Base-by-base conservation (phyloP, 306 rosid species). In the Lathyrus aphaca region DNA sequence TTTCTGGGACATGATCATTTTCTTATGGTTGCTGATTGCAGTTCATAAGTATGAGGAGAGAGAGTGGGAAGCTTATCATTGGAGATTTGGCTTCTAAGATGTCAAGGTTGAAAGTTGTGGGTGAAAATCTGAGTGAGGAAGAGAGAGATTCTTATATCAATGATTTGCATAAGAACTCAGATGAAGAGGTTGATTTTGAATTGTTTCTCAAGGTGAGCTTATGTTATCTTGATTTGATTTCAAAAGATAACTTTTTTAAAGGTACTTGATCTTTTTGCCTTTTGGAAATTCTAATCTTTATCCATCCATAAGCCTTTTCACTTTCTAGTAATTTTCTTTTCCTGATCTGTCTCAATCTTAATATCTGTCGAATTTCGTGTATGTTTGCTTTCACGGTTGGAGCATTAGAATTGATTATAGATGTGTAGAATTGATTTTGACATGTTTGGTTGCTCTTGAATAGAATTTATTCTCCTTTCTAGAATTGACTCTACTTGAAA, bases 151-250 rank as follows among this genome's bases (percentile, higher is more conserved):
- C 98, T 49, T 82, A 78, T 50, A 84, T 93, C 61, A 81, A 85
- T 35, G 90, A 79, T 76, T 88, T 84, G 79, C 76, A 83, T 82
- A 83, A 76, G 68, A 90, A 85, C 35, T 80, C 79, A 10, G 96
- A 86, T 15, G 91, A 90, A 5, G 96, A 90, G 25, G 96, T 90
- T 18, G 97, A 90, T 81, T 93, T 90, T 74, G 98, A 93, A 76
- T 79, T 86, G 74, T 93, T 93, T 80, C 97, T 93, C 74, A 86
- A 83, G 90, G 98, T 90, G 65, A 38, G 90, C 42, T 63, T 63
- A 67, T 46, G 37, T 35, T 23, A 14, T 27, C 42, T 32, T 53
- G n/a, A 8, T 21, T 21, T 53, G n/a, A 10, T 57, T 66, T 82
- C 17, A 50, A 29, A 25, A 18, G 39, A 56, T 43, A 38, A 5